phyloP scores from a whole-genome alignment of 192 early-diverging fungal species.

The Tieghemiomyces parasiticus region DNA sequence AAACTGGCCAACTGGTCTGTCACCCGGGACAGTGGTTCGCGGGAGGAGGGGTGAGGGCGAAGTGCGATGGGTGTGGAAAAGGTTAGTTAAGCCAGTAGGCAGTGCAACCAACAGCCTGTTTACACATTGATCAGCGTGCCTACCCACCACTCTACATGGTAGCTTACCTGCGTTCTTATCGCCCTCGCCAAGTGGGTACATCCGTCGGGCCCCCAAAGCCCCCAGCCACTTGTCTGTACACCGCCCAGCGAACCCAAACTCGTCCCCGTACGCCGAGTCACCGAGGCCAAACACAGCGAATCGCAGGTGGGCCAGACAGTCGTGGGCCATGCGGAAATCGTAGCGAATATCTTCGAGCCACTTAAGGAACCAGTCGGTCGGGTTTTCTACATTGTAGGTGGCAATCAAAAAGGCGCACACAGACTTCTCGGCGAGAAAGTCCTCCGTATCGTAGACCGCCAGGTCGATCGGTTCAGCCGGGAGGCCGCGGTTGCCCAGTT shows the following conservation, averaged over 20 bases:
- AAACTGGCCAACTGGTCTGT: conserved; percentile 15
- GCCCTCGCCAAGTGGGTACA: conserved; percentile 41
- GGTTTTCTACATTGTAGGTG: conserved; percentile 50
- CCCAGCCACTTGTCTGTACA: conserved; percentile 41
- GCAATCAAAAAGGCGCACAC: conserved; percentile 46
- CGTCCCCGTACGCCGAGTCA: conserved; percentile 46
- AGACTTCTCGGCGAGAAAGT: conserved; percentile 33
- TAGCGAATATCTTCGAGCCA: conserved; percentile 44
- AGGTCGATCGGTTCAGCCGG: conserved; percentile 33
- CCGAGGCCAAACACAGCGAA: conserved; percentile 60
- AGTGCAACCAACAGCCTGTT: no score
- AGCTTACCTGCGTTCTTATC: conserved; percentile 37
- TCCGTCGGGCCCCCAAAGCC: conserved; percentile 39
- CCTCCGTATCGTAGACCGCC: conserved; percentile 46
- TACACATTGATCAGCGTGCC: no score
- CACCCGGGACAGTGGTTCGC: no score
- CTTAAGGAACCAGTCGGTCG: conserved; percentile 50
- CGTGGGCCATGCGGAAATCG: conserved; percentile 42
- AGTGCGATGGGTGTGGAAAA: no score
- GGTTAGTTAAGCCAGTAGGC: no score
- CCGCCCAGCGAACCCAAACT: conserved; percentile 37
- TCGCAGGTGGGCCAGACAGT: conserved; percentile 30
- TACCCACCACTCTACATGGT: conserved; percentile 8
- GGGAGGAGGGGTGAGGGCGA: no score
- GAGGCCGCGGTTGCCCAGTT: conserved; percentile 13